phyloP scores from a whole-genome alignment of 352 stramenopile species.

The Phytophthora fragariae region DNA sequence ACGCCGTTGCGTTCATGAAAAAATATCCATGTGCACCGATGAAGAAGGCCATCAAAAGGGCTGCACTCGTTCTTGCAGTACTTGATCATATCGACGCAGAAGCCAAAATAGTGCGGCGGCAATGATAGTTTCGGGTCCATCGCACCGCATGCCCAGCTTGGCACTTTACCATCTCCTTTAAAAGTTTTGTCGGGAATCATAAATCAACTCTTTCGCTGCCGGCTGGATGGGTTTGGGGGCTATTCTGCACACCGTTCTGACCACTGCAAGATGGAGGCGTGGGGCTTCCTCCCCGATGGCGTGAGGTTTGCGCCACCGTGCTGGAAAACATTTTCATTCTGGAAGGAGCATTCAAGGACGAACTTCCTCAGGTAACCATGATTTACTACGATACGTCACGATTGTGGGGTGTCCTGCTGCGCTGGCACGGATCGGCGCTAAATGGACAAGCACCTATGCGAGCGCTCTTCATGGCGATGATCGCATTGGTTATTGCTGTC shows the following conservation, averaged over 20 bases:
- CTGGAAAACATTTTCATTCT: constrained; percentile 14
- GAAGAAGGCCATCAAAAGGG: background rate
- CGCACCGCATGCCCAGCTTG: background rate
- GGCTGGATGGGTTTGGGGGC: constrained; percentile 28
- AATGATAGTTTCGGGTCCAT: background rate
- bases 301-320: constrained; percentile 11
- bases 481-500: constrained; percentile 53
- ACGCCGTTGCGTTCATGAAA: background rate
- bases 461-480: constrained; percentile 65
- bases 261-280: constrained; percentile 18
- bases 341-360: constrained; percentile 16
- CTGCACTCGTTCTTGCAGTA: background rate
- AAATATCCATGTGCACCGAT: background rate
- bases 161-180: constrained; percentile 16
- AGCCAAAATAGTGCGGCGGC: background rate
- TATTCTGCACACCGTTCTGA: constrained; percentile 28
- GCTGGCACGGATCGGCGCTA: constrained; percentile 73
- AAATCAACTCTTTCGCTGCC: constrained; percentile 16
- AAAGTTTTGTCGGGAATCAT: background rate
- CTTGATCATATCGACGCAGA: background rate
- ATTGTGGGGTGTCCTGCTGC: constrained; percentile 60
- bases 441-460: constrained; percentile 66
- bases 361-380: constrained; percentile 36
- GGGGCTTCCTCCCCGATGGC: constrained; percentile 5
- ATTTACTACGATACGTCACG: constrained; percentile 78